Conservation (phyloP, 768 basidiomycete species). For the Jaapia argillacea region DNA sequence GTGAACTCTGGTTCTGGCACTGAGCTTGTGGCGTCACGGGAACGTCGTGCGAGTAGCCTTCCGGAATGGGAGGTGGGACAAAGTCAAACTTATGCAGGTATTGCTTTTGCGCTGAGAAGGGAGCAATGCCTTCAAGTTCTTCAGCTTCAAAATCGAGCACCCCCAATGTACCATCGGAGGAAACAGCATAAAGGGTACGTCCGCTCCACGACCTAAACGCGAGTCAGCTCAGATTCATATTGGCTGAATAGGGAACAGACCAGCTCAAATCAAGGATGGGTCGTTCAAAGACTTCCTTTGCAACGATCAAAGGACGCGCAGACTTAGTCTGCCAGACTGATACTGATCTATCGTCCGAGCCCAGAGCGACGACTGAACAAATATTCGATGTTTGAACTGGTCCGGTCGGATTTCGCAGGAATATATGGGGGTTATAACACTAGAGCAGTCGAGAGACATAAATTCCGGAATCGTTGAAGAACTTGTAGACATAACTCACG, state of each 20-base stretch:
- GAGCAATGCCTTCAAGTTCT: constrained; percentile 76
- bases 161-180: constrained; percentile 91
- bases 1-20: constrained; percentile 17
- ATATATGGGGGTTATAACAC: constrained; percentile 93
- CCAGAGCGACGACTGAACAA: constrained; percentile 87
- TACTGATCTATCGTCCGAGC: constrained; percentile 87
- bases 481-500: constrained; percentile 27
- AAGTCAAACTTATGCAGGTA: constrained; percentile 82
- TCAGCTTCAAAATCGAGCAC: constrained; percentile 76
- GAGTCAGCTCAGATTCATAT: constrained; percentile 1
- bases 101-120: constrained; percentile 60
- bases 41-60: constrained; percentile 53
- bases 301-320: constrained; percentile 83
- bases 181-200: constrained; percentile 84
- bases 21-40: constrained; percentile 6
- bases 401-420: constrained; percentile 61
- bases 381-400: constrained; percentile 75
- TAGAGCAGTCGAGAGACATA: constrained; percentile 20
- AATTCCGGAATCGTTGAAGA: not conserved
- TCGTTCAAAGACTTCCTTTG: constrained; percentile 88
- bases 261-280: constrained; percentile 95
- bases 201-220: constrained; percentile 81
- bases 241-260: constrained; percentile 33
- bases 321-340: constrained; percentile 96
- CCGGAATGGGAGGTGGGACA: constrained; percentile 51